phyloP scores from a whole-genome alignment of 345 rosid genomes.

The Eucalyptus pauciflora region DNA sequence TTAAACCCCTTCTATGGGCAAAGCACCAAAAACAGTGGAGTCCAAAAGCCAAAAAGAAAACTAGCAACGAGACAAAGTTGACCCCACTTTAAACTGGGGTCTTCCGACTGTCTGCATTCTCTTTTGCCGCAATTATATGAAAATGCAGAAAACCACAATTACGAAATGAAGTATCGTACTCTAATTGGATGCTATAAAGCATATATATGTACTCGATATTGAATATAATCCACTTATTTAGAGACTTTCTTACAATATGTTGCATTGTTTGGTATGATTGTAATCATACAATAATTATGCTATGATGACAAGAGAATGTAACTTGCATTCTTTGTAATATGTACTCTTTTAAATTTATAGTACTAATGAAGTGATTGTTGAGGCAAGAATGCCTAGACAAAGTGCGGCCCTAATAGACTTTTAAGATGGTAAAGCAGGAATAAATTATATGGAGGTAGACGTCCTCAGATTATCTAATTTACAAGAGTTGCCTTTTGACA shows the following conservation, averaged over 20 bases:
- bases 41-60: slow-evolving; percentile 3
- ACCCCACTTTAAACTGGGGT: neutral
- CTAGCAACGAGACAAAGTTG: neutral
- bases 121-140: neutral
- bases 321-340: too few species aligned
- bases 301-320: neutral
- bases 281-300: neutral
- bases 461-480: too few species aligned
- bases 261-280: neutral
- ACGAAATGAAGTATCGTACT: neutral
- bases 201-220: neutral
- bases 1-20: neutral
- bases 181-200: neutral
- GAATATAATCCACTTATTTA: neutral
- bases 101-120: neutral
- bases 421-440: neutral
- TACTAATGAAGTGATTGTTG: too few species aligned
- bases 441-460: neutral
- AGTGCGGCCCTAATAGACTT: neutral
- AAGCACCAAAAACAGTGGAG: slow-evolving; percentile 10
- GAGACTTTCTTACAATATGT: neutral
- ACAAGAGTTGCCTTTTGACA: neutral
- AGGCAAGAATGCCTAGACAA: too few species aligned
- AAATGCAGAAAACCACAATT: neutral
- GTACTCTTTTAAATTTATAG: neutral